Evolutionary conservation across 1,284 basidiomycete genomes (phyloP).

Genomic region (Leccinum solheimii): DNA sequence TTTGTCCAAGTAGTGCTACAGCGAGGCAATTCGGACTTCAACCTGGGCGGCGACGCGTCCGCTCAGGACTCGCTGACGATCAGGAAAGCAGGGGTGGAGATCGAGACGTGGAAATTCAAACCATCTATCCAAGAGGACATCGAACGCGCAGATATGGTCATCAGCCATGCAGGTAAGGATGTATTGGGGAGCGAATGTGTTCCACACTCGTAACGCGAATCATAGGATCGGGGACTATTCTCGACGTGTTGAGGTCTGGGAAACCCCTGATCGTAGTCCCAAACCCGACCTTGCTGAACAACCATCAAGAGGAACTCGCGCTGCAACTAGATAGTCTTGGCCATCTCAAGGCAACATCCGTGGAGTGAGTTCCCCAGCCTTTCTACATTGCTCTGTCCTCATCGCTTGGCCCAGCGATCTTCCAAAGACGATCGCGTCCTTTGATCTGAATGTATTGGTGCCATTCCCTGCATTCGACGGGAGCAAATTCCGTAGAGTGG

Average conservation of each 20-base stretch:
- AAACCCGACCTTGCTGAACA: constrained; percentile 86
- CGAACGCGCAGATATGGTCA: constrained; percentile 69
- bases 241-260: constrained; percentile 77
- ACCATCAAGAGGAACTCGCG: constrained; percentile 93
- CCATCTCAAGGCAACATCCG: constrained; percentile 63
- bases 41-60: constrained; percentile 6
- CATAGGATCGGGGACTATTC: constrained; percentile 90
- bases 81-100: constrained; percentile 44
- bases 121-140: constrained; percentile 68
- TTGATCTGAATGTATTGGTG: constrained; percentile 48
- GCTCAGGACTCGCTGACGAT: constrained; percentile 27
- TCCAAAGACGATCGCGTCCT: constrained; percentile 47
- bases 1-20: constrained; percentile 69
- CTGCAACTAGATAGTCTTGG: constrained; percentile 61
- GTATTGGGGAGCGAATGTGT: not conserved
- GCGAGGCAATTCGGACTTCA: constrained; percentile 60
- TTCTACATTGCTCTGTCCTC: constrained; percentile 8
- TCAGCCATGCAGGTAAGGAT: constrained; percentile 87
- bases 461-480: constrained; percentile 69
- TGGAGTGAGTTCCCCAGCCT: constrained; percentile 48
- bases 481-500: constrained; percentile 59
- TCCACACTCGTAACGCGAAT: constrained; percentile 9
- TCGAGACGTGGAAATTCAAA: constrained; percentile 75
- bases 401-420: constrained; percentile 47
- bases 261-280: constrained; percentile 87